Base-by-base conservation (phyloP, 768 basidiomycete species). In the Lactarius trivialis region DNA sequence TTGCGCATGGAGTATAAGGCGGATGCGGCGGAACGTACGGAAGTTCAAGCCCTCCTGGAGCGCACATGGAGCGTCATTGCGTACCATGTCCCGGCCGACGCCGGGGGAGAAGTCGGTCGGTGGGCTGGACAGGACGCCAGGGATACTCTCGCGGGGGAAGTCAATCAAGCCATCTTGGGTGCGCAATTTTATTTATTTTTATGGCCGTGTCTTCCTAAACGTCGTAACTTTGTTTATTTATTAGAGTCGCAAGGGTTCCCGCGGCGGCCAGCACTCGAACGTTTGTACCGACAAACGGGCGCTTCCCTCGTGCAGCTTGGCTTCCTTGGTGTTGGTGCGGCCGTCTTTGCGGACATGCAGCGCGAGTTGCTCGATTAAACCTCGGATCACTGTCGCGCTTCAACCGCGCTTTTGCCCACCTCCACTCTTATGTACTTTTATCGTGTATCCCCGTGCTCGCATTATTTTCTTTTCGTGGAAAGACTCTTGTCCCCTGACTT, bases 131-230 rank as follows among this genome's bases (percentile, higher is more conserved):
- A 85, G 62, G 82, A 81, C 48, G 84, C 88, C 33, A 78, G 89
- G 62, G 77, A 82, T 57, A 72, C 78, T 37, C 78, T 93, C 59
- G 87, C 88, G 32, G 85, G 82, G 61, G 89, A 91, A 74, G 72
- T 93, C 41, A 93, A 94, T 68, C 80, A 85, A 71, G 89, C 85
- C 43, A 91, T 95, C 60, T 76, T 94, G 57, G 88, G 92, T 93
- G 68, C 67, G 85, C 36, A 15, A n/a, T n/a, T 33, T 60, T 24
- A 24, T 28, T 15, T 52, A 17, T 30, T n/a, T n/a, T n/a, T n/a
- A n/a, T n/a, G n/a, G n/a, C n/a, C n/a, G n/a, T n/a, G n/a, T n/a
- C n/a, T n/a, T n/a, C n/a, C n/a, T n/a, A n/a, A n/a, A n/a, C n/a
- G n/a, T n/a, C n/a, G n/a, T n/a, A 36, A 8, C 9, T 14, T 11